These are phyloP conservation scores for Herpetomonas samuelpessoai DNA, from an alignment of 208 protist species.

Conservation along the genomic window DNA sequence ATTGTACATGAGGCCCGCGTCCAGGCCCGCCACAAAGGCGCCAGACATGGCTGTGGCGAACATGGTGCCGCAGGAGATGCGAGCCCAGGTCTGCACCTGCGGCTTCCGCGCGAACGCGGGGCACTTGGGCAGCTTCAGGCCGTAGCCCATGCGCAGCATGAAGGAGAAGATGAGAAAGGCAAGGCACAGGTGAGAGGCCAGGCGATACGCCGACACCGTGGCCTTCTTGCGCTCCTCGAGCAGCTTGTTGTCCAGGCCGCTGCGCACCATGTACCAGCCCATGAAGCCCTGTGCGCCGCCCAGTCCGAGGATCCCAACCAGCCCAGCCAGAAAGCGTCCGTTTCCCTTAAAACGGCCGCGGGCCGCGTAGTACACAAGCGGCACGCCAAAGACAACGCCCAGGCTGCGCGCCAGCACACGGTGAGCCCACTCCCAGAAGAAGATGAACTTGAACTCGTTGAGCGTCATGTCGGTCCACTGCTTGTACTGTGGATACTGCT, in stretches of 20 bases:
- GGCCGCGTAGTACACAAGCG: conserved; percentile 83
- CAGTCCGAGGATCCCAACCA: conserved; percentile 57
- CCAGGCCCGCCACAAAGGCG: conserved; percentile 89
- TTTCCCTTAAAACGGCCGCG: conserved; percentile 61
- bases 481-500: conserved; percentile 95
- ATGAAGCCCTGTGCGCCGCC: conserved; percentile 90
- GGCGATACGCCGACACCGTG: conserved; percentile 85
- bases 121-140: conserved; percentile 52
- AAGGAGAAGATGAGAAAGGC: conserved; percentile 94
- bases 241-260: conserved; percentile 89
- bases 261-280: conserved; percentile 98
- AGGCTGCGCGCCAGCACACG: conserved; percentile 90
- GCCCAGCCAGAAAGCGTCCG: conserved; percentile 31
- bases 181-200: conserved; percentile 92
- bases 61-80: conserved; percentile 56
- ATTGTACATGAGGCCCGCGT: conserved; percentile 90
- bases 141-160: conserved; percentile 81
- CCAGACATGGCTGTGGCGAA: conserved; percentile 84
- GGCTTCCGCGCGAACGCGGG: conserved; percentile 31
- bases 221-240: conserved; percentile 74
- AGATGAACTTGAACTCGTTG: conserved; percentile 96
- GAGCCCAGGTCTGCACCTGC: conserved; percentile 48
- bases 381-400: conserved; percentile 90
- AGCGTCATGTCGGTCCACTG: conserved; percentile 93
- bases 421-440: conserved; percentile 97